Evolutionary conservation across 495 filamentous ascomycete species (phyloP), one percentile per base, ranked within the genome.

Genomic region (Filosporella fistucella): DNA sequence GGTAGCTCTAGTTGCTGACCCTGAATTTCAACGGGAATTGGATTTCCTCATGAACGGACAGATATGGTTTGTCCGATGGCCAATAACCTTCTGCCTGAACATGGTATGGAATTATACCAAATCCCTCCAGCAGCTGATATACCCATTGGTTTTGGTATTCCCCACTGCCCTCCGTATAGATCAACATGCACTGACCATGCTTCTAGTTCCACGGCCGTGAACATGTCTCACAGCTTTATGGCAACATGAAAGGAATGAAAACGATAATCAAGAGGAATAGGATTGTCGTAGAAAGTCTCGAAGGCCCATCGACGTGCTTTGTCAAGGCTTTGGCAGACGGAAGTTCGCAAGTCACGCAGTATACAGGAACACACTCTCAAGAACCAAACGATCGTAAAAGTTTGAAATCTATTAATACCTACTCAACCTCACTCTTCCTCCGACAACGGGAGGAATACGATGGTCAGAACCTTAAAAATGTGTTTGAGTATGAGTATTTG

Each of bases 11-110:
- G 62, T 78, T 21, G 78, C 77, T 8, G 78, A 82, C 55, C 68
- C 72, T 8, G 78, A 82, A 47, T 80, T 75, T 54, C 78, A 82
- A 49, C 60, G 77, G 37, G 78, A 82, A 41, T 64, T 80, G 40
- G 62, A 4, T 33, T 45, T 74, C 32, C 60, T 72, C n/a, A 50
- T 56, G 26, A 24, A 34, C n/a, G n/a, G n/a, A 4, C 61, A 62
- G 17, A 65, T 64, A 6, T 35, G 51, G 8, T 16, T 69, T 23
- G 33, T 76, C 9, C 69, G 68, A 12, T 65, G 4, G 26, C 20
- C n/a, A 9, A 17, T 8, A 14, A 42, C 18, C 11, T 42, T 16
- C 11, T 43, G 3, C 23, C 8, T 14, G 24, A 17, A 2, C 25
- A 34, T 30, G 4, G 22, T 50, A 16, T 50, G 47, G 47, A 28